phyloP scores from a whole-genome alignment of 2,329 filamentous ascomycete genomes.

The Diaporthe ampelina region DNA sequence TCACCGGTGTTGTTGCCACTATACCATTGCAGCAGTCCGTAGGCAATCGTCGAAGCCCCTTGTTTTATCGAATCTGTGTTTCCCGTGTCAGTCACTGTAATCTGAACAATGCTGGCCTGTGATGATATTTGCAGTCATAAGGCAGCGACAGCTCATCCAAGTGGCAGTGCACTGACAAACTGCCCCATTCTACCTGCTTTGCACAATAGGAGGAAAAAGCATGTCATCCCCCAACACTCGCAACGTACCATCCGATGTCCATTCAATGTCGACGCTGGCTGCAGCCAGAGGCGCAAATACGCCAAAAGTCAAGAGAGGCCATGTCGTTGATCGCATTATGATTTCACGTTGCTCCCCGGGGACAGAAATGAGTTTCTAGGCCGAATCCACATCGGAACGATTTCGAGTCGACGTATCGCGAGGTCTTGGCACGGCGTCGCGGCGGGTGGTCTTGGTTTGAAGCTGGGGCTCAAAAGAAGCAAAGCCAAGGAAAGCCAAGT shows the following conservation, averaged over 20 bases:
- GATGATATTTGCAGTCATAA: not conserved
- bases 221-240: not conserved
- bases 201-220: too few relatives aligned
- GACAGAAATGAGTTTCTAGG: not conserved
- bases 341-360: not conserved
- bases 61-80: slow-evolving; percentile 51
- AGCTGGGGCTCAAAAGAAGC: slow-evolving; percentile 31
- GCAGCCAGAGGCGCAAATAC: slow-evolving; percentile 26
- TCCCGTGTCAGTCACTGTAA: slow-evolving; percentile 8
- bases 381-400: slow-evolving; percentile 32
- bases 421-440: slow-evolving; percentile 21
- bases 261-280: slow-evolving; percentile 38
- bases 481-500: slow-evolving; percentile 40
- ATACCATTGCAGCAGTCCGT: slow-evolving; percentile 62
- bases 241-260: slow-evolving; percentile 40
- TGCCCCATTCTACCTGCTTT: too few relatives aligned
- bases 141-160: too few relatives aligned
- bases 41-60: slow-evolving; percentile 56
- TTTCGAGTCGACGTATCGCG: slow-evolving; percentile 2
- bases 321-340: slow-evolving; percentile 38
- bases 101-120: not conserved
- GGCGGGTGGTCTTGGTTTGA: not conserved
- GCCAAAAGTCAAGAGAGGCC: slow-evolving; percentile 33
- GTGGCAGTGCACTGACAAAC: not conserved
- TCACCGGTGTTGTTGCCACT: slow-evolving; percentile 60